phyloP scores from a whole-genome alignment of 2,329 filamentous ascomycete genomes.

The Xylogone sp. region DNA sequence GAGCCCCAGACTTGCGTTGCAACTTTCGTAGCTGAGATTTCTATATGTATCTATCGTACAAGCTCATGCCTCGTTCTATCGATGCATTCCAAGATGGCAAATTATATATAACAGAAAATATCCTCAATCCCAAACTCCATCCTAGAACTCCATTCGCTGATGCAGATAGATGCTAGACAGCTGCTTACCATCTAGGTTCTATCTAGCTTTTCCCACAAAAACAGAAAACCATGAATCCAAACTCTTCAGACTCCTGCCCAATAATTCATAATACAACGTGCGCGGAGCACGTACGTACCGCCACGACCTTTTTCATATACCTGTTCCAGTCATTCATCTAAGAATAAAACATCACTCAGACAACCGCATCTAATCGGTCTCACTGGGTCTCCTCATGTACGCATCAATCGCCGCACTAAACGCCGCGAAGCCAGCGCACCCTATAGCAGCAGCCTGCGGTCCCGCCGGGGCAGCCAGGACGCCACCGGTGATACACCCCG shows the following conservation, averaged over 20 bases:
- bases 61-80: no score
- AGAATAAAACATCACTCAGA: background rate
- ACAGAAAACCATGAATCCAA: background rate
- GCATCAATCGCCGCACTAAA: conserved; percentile 90
- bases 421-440: conserved; percentile 89
- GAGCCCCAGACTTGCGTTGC: no score
- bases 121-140: background rate
- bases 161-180: background rate
- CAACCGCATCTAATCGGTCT: conserved; percentile 36
- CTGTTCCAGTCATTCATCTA: background rate
- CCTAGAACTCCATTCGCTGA: background rate
- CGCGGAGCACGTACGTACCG: background rate
- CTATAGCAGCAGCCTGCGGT: conserved; percentile 81
- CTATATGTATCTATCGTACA: no score
- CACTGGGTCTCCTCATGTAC: conserved; percentile 78
- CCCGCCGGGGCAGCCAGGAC: conserved; percentile 83
- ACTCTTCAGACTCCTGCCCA: background rate
- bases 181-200: background rate
- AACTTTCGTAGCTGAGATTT: no score
- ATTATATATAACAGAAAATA: no score
- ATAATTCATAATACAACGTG: background rate
- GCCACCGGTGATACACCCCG: conserved; percentile 88
- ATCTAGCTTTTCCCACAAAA: background rate
- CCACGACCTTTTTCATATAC: background rate
- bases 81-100: no score